Evolutionary conservation across 176 grass and related monocot genomes (phyloP).

Genomic region (Alloteropsis semialata): DNA sequence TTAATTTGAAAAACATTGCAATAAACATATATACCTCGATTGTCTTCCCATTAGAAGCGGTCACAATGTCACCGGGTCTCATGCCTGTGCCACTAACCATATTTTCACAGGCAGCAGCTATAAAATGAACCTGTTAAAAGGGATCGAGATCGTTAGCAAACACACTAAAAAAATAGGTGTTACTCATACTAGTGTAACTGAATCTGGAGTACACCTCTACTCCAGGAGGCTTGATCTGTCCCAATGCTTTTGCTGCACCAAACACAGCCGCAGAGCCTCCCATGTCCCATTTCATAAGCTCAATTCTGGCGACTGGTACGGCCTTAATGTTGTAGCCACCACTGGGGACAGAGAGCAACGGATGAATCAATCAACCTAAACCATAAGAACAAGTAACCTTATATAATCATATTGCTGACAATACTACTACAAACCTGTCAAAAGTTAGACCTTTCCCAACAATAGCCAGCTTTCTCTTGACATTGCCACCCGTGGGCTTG

Average conservation of each 20-base stretch:
- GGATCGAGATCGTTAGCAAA: neutral
- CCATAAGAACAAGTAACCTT: neutral
- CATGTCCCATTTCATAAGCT: slow-evolving; percentile 94
- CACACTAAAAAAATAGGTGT: neutral
- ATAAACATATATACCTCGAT: slow-evolving; percentile 57
- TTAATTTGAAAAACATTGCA: neutral
- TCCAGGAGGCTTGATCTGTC: slow-evolving; percentile 83
- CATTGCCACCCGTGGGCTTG: slow-evolving; percentile 60
- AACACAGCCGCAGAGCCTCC: slow-evolving; percentile 77
- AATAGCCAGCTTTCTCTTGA: slow-evolving; percentile 77
- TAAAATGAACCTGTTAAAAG: slow-evolving; percentile 72
- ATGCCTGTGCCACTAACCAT: slow-evolving; percentile 98
- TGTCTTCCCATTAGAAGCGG: slow-evolving; percentile 91
- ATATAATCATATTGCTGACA: neutral
- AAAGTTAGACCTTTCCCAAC: slow-evolving; percentile 93
- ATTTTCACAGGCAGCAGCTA: slow-evolving; percentile 90
- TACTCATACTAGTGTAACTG: neutral
- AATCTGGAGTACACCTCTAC: slow-evolving; percentile 70
- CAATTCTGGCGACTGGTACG: slow-evolving; percentile 55
- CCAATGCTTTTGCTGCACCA: slow-evolving; percentile 87
- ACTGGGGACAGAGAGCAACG: slow-evolving; percentile 33
- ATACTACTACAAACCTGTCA: slow-evolving; percentile 52
- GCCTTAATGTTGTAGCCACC: slow-evolving; percentile 99
- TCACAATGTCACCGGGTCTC: slow-evolving; percentile 93
- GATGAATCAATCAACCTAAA: slow-evolving; percentile 14